Conservation (phyloP, 345 rosid species). For the Punica granatum region DNA sequence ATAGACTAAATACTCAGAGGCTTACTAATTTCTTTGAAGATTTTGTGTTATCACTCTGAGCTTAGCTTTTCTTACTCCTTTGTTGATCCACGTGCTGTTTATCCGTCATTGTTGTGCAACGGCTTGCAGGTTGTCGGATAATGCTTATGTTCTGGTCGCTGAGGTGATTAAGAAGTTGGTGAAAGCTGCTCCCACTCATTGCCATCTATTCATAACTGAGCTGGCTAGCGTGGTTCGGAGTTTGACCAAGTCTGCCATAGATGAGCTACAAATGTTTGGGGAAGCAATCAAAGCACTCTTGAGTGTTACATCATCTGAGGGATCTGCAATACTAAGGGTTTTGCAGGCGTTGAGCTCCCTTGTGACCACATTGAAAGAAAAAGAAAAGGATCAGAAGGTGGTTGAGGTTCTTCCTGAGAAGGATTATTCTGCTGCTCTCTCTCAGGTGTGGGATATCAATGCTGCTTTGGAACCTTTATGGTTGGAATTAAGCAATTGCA, state of each 20-base stretch:
- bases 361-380: conserved; percentile 43
- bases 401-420: conserved; percentile 41
- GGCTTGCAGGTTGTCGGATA: conserved; percentile 75
- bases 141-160: conserved; percentile 74
- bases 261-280: conserved; percentile 70
- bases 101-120: not conserved
- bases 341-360: conserved; percentile 84
- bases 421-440: conserved; percentile 53
- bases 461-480: conserved; percentile 83
- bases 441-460: conserved; percentile 60
- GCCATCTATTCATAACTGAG: conserved; percentile 75
- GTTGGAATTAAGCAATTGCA: conserved; percentile 80
- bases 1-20: not conserved
- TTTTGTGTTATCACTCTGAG: not conserved
- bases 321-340: conserved; percentile 88
- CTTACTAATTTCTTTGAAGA: not conserved
- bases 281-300: conserved; percentile 79
- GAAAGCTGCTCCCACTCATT: conserved; percentile 67
- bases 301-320: conserved; percentile 70
- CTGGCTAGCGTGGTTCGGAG: conserved; percentile 63
- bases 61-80: not conserved
- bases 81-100: not conserved
- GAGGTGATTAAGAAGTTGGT: conserved; percentile 91
- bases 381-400: conserved; percentile 47
- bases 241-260: conserved; percentile 68